Conservation (phyloP, 805 yeast species). For the Jamesozyma rosinii region DNA sequence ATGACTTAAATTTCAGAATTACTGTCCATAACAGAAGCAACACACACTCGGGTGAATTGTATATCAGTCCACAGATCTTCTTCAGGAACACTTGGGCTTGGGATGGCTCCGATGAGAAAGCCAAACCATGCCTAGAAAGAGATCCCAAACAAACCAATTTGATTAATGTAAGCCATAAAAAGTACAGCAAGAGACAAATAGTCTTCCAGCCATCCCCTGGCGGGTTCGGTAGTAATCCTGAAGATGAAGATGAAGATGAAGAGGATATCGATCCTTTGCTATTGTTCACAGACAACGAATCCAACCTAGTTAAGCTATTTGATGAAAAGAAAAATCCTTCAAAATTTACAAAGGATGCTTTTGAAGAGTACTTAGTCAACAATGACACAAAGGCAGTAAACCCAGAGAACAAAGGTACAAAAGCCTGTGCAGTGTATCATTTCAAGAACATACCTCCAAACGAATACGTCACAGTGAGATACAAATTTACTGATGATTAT, state of each 20-base stretch:
- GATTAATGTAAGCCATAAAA: constrained; percentile 55
- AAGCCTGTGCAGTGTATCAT: constrained; percentile 73
- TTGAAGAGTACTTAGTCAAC: constrained; percentile 67
- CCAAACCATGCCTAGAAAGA: constrained; percentile 43
- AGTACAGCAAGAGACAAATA: constrained; percentile 57
- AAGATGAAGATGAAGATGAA: constrained; percentile 1
- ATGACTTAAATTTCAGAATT: constrained; percentile 71
- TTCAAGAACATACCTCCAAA: constrained; percentile 80
- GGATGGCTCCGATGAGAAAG: constrained; percentile 43
- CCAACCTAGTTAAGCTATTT: constrained; percentile 63
- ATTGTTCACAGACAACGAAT: constrained; percentile 83
- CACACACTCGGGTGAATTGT: constrained; percentile 68
- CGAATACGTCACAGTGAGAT: constrained; percentile 81
- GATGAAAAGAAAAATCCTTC: constrained; percentile 47
- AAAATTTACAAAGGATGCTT: constrained; percentile 74
- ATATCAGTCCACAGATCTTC: constrained; percentile 73
- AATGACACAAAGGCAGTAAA: constrained; percentile 54
- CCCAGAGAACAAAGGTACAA: constrained; percentile 67
- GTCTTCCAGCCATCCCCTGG: constrained; percentile 87
- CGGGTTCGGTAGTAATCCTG: constrained; percentile 30
- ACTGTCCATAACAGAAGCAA: constrained; percentile 83
- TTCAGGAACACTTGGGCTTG: constrained; percentile 90
- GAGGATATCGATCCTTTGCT: constrained; percentile 67
- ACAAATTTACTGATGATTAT: constrained; percentile 46
- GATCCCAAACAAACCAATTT: constrained; percentile 34